Evolutionary conservation across 306 rosid species (phyloP).

Genomic region (Cicer bijugum): DNA sequence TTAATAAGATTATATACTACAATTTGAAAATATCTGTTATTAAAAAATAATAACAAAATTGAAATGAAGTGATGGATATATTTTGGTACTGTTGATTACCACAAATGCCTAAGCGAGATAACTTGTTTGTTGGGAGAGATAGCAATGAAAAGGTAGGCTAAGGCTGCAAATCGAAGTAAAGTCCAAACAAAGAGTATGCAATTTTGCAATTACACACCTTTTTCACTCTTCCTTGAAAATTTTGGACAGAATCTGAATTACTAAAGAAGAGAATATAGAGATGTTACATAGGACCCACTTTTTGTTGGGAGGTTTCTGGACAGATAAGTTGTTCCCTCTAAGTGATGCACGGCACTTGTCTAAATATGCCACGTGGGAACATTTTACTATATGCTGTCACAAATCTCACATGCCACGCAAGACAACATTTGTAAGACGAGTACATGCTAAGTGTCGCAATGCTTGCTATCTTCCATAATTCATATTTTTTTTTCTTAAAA

Average conservation of each 20-base stretch:
- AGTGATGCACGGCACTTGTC: slow-evolving; percentile 48
- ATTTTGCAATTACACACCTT: slow-evolving; percentile 3
- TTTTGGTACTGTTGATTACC: neutral
- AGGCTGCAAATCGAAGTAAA: slow-evolving; percentile 49
- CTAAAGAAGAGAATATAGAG: neutral
- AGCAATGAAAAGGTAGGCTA: slow-evolving; percentile 34
- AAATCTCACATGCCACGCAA: slow-evolving; percentile 50
- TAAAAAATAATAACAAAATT: neutral
- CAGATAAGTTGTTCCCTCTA: slow-evolving; percentile 51
- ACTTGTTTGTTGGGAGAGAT: slow-evolving; percentile 41
- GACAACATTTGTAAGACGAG: slow-evolving; percentile 32
- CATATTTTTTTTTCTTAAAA: neutral
- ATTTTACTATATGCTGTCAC: slow-evolving; percentile 41
- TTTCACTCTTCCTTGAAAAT: neutral
- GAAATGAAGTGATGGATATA: neutral
- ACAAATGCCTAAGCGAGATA: neutral
- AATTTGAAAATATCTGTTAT: neutral
- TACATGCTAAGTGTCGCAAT: slow-evolving; percentile 50
- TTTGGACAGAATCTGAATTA: slow-evolving; percentile 39
- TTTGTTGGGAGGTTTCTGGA: slow-evolving; percentile 50
- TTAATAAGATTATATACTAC: no score
- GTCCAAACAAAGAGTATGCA: slow-evolving; percentile 34
- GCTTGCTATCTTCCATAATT: slow-evolving; percentile 1
- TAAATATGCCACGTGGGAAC: slow-evolving; percentile 42
- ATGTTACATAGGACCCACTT: slow-evolving; percentile 36